Base-by-base conservation (phyloP, 495 filamentous ascomycete genomes). In the Xylaria flabelliformis region DNA sequence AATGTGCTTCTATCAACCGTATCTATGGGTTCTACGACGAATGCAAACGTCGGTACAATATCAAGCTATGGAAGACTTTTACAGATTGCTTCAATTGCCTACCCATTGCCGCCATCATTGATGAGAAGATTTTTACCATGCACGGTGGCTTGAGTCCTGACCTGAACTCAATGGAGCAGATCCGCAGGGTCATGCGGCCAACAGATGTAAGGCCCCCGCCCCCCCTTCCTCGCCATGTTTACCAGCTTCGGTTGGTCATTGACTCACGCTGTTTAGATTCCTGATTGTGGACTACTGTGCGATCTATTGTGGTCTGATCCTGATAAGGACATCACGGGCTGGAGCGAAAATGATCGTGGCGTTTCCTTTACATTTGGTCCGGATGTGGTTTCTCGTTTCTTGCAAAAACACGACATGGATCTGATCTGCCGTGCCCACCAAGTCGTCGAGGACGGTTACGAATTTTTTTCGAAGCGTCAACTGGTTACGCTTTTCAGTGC, bases 51-150 rank as follows among this genome's bases (percentile, higher is more conserved):
- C 88, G 96, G 72, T 99, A 99, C 85, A 99, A 99, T 86, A 99
- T 99, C 86, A 99, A 99, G 89, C 90, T 99, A 74, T 99, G 96
- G 96, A 99, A 99, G 88, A 99, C 96, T 8, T 99, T 99, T 80
- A 99, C 96, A 48, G 96, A 99, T 79, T 99, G 96, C 89, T 99
- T 99, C 89, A 99, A 99, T 87, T 99, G 96, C 86, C 82, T 99
- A 79, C 96, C 96, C 41, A 99, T 99, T 82, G 96, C 96, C n/a
- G 96, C 96, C 69, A 99, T 99, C 82, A 99, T 99, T 78, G 96
- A 99, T 80, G 96, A 99, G 88, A 99, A 99, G 92, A 99, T 99
- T 77, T 98, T 99, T 89, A 99, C 96, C 73, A 99, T 99, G 96
- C 96, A 99, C 83, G 96, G 96, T 78, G 96, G 96, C 76, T 85